A percentile compares a stretch with the other conserved stretches of the same genome.
These are phyloP conservation scores for Penicillium steckii DNA, from an alignment of 495 filamentous ascomycete species.

Conservation along the genomic window DNA sequence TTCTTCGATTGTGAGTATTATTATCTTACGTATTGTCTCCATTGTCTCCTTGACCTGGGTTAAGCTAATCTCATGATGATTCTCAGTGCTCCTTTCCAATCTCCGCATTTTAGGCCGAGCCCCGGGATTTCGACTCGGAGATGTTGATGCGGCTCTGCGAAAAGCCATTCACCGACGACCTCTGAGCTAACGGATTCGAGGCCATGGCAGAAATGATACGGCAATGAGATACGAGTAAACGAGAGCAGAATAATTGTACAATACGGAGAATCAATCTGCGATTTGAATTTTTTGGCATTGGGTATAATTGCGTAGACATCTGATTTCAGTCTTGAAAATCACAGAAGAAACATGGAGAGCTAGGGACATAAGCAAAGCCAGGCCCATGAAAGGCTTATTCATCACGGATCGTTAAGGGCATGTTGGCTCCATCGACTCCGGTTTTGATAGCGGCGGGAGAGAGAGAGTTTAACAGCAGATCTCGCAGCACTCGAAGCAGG, in stretches of 20 bases:
- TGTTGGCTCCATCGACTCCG: not conserved
- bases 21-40: not conserved
- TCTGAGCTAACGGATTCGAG: not conserved
- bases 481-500: constrained; percentile 47
- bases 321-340: not conserved
- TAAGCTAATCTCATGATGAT: not conserved
- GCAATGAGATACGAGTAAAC: no score
- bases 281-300: constrained; percentile 12
- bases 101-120: constrained; percentile 27
- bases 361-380: not conserved
- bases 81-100: constrained; percentile 22
- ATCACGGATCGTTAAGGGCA: not conserved
- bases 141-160: constrained; percentile 27
- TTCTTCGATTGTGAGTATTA: constrained; percentile 28
- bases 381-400: not conserved
- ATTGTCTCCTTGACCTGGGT: not conserved
- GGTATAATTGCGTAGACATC: constrained; percentile 14
- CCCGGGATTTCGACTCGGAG: constrained; percentile 23
- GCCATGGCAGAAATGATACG: not conserved
- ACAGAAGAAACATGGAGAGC: not conserved
- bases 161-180: constrained; percentile 16
- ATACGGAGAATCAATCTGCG: not conserved
- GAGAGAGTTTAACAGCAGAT: constrained; percentile 38
- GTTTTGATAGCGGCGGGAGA: not conserved
- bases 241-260: no score